Evolutionary conservation across 148 eudicot genomes (phyloP), one percentile per base, ranked within the genome.

Genomic region (Cornus suecica): DNA sequence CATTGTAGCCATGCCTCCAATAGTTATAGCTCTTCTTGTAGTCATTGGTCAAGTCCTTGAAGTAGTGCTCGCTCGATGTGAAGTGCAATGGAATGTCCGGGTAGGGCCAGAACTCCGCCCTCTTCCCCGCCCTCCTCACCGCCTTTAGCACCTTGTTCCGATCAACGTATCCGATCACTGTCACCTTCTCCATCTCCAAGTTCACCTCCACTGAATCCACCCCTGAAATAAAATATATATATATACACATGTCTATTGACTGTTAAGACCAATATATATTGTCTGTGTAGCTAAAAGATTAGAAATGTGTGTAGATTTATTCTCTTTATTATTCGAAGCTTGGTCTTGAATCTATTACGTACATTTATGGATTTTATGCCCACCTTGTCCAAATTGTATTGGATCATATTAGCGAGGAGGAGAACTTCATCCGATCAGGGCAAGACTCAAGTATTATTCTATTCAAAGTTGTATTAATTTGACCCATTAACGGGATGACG

Each of bases 61-160:
- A 95, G 41, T 95, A 95, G 83, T 88, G 54, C 30, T 66, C 71
- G 0, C 87, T 24, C 0, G 97, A 79, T 6, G 99, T 95, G 77
- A 92, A 95, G 73, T 95, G 90, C 23, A 95, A 84, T 16, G 99
- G 99, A 15, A 86, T 93, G 72, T 91, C 87, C 0, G 97, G 94
- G 72, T 85, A 89, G 0, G 99, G 94, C 99, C 99, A 95, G 34
- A 91, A 95, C 84, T 95, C 99, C 0, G 99, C 94, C 82, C 97
- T 82, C 77, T 95, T 95, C n/a, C 99, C 99, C 2, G 94, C 84
- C 86, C 99, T 86, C 69, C 99, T 82, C 78, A 95, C 91, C 15
- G 90, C 90, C 76, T 95, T 95, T 0, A 95, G 80, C 75, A 95
- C 94, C 82, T 91, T 95, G 83, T 89, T 91, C 14, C 97, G 86